Base-by-base conservation (phyloP, 2,329 filamentous ascomycete genomes). In the Coniochaeta hoffmannii region DNA sequence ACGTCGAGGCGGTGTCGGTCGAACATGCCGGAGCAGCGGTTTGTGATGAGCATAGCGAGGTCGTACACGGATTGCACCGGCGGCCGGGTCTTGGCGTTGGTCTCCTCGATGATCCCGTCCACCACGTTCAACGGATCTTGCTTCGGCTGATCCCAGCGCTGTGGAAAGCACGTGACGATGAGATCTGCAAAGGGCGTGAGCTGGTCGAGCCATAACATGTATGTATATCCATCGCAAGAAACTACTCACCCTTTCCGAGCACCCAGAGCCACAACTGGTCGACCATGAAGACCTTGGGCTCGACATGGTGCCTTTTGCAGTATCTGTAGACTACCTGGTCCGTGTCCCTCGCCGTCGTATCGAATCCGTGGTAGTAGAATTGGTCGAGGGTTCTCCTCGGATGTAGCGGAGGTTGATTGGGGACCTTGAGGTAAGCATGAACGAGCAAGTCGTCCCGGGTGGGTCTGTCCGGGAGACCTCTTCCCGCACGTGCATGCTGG, bases 241-340 rank as follows among this genome's bases (percentile, higher is more conserved):
- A 22, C 15, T n/a, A 56, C 54, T 60, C 26, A 69, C 66, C 67
- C 56, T 68, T 72, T 56, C 79, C 70, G 1, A 87, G 63, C 3
- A 85, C 73, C 80, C 82, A 86, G 64, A 87, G 77, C 84, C 84
- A 87, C 1, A 88, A 69, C 61, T 87, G 84, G 63, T 87, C 84
- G 0, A 87, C 83, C 83, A 86, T 86, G 64, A 85, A 85, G 2
- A 86, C 77, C 58, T 85, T 85, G 1, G 75, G 74, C 55, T 83
- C 79, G 1, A 69, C 60, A 1, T 59, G 58, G 50, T 70, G 60
- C 22, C 62, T 64, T 55, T 68, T 61, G 68, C 69, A 65, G 60
- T 86, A 86, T 11, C 83, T 75, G 63, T 81, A 85, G 1, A 87
- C 82, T 1, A 87, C 83, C 64, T 87, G 84, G 60, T 86, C 82